phyloP scores from a whole-genome alignment of 441 rosid species.

The Populus hybrid region DNA sequence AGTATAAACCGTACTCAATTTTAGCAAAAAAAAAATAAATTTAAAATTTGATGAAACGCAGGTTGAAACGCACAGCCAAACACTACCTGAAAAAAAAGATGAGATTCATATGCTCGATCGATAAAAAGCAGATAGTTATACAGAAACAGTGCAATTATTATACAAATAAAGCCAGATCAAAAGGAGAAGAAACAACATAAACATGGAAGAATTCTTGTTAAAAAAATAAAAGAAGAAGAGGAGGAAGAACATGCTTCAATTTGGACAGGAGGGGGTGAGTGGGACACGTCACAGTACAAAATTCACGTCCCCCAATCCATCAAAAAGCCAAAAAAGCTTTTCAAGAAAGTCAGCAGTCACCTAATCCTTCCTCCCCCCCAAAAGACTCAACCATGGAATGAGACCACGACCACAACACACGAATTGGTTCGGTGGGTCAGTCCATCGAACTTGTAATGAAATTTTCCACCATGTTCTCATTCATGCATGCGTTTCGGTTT shows the following conservation, averaged over 20 bases:
- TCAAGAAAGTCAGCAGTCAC: neutral
- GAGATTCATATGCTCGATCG: no score
- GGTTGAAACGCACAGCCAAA: no score
- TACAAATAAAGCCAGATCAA: no score
- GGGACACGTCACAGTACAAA: neutral
- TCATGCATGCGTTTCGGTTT: slow-evolving; percentile 16
- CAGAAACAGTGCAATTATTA: no score
- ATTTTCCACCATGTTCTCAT: slow-evolving; percentile 24
- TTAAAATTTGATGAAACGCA: no score
- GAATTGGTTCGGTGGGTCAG: slow-evolving; percentile 19
- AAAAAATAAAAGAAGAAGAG: neutral
- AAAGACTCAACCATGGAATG: slow-evolving; percentile 10
- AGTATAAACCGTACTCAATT: no score
- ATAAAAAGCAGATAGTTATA: no score
- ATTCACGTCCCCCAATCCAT: slow-evolving; percentile 12
- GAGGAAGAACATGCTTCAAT: neutral
- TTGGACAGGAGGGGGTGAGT: slow-evolving; percentile 1
- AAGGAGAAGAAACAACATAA: neutral
- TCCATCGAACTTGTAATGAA: slow-evolving; percentile 31
- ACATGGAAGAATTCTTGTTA: neutral
- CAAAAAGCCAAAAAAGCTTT: neutral
- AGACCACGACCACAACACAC: neutral
- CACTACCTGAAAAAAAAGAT: no score
- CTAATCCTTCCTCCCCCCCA: neutral
- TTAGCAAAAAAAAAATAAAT: no score